Evolutionary conservation across 768 basidiomycete species (phyloP), one percentile per base, ranked within the genome.

Genomic region (Kwoniella heveanensis): DNA sequence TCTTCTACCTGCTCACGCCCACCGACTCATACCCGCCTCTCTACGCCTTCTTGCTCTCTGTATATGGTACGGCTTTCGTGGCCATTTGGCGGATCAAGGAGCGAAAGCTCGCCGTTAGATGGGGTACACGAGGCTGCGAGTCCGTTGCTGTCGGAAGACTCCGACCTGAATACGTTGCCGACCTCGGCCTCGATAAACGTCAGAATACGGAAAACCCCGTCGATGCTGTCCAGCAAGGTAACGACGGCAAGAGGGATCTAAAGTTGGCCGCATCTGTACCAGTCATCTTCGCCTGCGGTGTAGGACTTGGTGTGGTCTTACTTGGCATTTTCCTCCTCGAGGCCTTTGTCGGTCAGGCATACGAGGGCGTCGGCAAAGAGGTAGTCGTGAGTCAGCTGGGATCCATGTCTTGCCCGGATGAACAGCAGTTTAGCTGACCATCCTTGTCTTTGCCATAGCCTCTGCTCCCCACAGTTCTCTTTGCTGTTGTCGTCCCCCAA

Each of bases 71-170:
- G 51, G 79, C 85, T 21, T 95, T 94, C 72, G 89, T 94, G 65
- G 93, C 97, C 78, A 88, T 87, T 83, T 99, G 95, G 95, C 85
- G 90, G 27, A 85, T 96, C 37, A 86, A 86, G 62, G 91, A 98
- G 79, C 86, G 89, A 19, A 86, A 88, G 44, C 82, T 95, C n/a
- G 86, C 91, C 1, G 85, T 92, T 51, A 84, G 87, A 29, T 94
- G 91, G 83, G 89, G 90, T 3, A 90, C 89, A 0, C 52, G 49
- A 26, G 76, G 76, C 6, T 86, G 86, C 26, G 90, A 89, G 22
- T 87, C 65, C 9, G 70, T 77, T 19, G 71, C 73, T 15, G 76
- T 76, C 12, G 65, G 73, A 27, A 60, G 69, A 21, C 59, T 79
- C 0, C 57, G 77, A 51, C 70, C 76, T 12, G 73, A 77, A 56